phyloP scores from a whole-genome alignment of 306 rosid species.

The Castanea crenata region DNA sequence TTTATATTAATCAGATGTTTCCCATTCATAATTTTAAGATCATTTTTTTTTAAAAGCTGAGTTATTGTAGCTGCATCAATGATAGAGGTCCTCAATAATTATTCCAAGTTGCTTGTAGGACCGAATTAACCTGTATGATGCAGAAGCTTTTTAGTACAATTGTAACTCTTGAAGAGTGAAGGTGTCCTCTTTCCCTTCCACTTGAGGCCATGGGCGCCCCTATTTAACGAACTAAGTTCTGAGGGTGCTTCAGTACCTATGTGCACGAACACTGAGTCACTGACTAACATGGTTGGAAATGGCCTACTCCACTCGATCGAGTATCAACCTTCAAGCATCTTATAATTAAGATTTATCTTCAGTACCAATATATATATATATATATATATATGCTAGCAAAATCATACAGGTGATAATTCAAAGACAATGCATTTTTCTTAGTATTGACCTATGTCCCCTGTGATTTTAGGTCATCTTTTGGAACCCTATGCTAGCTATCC shows the following conservation, averaged over 20 bases:
- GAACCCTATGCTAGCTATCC: not conserved
- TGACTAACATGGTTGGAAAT: not conserved
- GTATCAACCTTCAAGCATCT: too few species aligned
- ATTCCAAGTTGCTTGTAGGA: not conserved
- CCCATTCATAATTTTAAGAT: too few species aligned
- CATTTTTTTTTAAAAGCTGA: too few species aligned
- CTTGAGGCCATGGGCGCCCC: constrained; percentile 21
- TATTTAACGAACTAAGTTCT: not conserved
- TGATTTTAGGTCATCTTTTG: not conserved
- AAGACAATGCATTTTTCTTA: not conserved
- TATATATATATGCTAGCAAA: not conserved
- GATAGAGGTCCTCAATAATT: not conserved
- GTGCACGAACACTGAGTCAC: constrained; percentile 9
- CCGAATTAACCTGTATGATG: not conserved
- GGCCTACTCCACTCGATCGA: not conserved
- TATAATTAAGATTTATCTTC: too few species aligned
- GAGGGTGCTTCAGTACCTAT: constrained; percentile 7
- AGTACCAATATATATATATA: not conserved
- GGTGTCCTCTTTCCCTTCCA: constrained; percentile 13
- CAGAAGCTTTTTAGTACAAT: not conserved
- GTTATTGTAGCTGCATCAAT: not conserved
- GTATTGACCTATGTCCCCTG: not conserved
- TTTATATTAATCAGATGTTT: too few species aligned
- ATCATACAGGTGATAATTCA: not conserved
- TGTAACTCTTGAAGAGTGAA: constrained; percentile 12